Base-by-base conservation (phyloP, 139 green algal genomes). In the Chlorella sorokiniana region DNA sequence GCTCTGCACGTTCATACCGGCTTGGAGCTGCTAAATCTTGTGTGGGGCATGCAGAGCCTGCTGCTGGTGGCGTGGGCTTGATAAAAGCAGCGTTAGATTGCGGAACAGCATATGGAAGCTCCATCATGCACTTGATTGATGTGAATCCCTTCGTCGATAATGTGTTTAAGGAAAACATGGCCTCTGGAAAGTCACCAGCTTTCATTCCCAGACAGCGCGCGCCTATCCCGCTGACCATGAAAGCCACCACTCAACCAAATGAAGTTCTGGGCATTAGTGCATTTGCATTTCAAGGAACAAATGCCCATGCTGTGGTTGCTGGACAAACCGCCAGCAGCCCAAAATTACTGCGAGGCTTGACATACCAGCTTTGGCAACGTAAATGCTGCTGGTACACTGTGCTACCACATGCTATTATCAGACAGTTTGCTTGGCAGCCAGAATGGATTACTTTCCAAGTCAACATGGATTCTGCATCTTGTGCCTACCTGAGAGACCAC, bases 41-140 rank as follows among this genome's bases (percentile, higher is more conserved):
- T 6, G 77, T 91, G 1, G 94, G 94, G 5, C 94, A 97, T 78
- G 86, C 91, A 8, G 94, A 97, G 85, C 89, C 94, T 7, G 94
- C 87, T 3, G 88, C 93, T 14, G 94, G 94, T n/a, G 44, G 93
- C 16, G 84, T 89, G 16, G 93, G 91, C 11, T 65, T 89, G 37
- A 65, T 71, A 29, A 78, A 89, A 67, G 83, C 86, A 40, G 45
- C 84, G 0, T 40, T 44, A 16, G 29, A 56, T 3, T 8, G 59
- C 27, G 38, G 31, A 20, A 71, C 27, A 23, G 9, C 29, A 4
- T 42, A 33, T 29, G 27, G 64, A 9, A 71, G 4, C 8, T 10
- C 64, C 14, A 14, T 71, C 45, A 25, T 27, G 6, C 18, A 18
- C 0, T 42, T 76, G 8, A 45, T 25, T 29, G 27, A 41, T 40